Percentiles rank a stretch among this genome's conserved stretches.
These are phyloP conservation scores for Echria macrotheca DNA, from an alignment of 495 filamentous ascomycete genomes.

Conservation along the genomic window DNA sequence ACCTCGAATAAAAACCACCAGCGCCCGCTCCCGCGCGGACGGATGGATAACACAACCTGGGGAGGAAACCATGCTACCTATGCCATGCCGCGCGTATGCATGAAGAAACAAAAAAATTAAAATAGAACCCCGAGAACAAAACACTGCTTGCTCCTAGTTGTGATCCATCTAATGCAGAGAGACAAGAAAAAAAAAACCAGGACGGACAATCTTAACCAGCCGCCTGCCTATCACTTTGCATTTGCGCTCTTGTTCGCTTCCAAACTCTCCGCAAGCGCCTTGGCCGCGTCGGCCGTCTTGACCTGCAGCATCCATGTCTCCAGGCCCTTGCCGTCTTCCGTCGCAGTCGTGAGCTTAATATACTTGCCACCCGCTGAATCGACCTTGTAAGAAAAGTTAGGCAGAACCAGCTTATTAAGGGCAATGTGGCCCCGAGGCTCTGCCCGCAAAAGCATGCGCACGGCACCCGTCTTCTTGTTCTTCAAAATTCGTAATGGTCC, in stretches of 20 bases:
- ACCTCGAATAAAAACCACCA: too few relatives aligned
- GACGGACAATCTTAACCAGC: background rate
- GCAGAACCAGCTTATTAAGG: conserved; percentile 59
- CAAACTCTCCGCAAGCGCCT: conserved; percentile 43
- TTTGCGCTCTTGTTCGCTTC: conserved; percentile 44
- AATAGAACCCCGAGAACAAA: too few relatives aligned
- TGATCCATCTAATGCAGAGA: too few relatives aligned
- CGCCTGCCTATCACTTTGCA: conserved; percentile 25
- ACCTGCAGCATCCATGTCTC: conserved; percentile 63
- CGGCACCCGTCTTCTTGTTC: conserved; percentile 55
- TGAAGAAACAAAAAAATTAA: too few relatives aligned
- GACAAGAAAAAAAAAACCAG: too few relatives aligned
- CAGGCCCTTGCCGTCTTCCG: conserved; percentile 42
- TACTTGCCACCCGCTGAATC: conserved; percentile 42
- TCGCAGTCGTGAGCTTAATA: conserved; percentile 51
- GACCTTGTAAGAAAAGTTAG: conserved; percentile 52
- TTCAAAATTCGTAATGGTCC: conserved; percentile 63
- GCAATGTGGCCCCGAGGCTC: conserved; percentile 66
- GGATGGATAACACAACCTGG: too few relatives aligned
- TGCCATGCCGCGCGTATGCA: too few relatives aligned
- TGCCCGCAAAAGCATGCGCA: conserved; percentile 60
- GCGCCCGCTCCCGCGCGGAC: too few relatives aligned
- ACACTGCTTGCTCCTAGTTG: too few relatives aligned
- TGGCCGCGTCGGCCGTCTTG: conserved; percentile 45
- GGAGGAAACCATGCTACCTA: too few relatives aligned